Percentiles rank a stretch among this genome's conserved stretches.
Evolutionary conservation across 305 asterid genomes (phyloP).

Genomic region (Plantago rigida): DNA sequence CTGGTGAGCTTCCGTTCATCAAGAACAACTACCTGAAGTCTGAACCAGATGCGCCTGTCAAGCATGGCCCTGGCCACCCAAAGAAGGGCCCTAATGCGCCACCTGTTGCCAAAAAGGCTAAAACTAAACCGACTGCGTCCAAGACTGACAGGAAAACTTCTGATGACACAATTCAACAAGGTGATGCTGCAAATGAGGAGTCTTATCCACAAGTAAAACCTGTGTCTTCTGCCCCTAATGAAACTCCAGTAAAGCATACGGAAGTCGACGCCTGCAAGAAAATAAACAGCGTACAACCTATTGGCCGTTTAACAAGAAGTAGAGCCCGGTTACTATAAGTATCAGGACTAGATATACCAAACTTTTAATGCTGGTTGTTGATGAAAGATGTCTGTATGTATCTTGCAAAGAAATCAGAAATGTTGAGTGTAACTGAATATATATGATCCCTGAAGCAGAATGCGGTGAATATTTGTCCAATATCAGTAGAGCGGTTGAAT

Average conservation of each 20-base stretch:
- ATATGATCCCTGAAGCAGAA: too few relatives aligned
- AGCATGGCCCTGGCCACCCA: constrained; percentile 71
- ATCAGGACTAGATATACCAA: too few relatives aligned
- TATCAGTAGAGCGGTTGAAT: too few relatives aligned
- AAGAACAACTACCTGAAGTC: constrained; percentile 61
- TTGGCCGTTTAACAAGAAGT: constrained; percentile 4
- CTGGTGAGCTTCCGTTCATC: constrained; percentile 47
- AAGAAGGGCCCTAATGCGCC: constrained; percentile 64
- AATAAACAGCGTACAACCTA: background rate
- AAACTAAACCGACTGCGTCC: constrained; percentile 37
- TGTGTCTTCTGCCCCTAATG: background rate
- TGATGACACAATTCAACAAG: background rate
- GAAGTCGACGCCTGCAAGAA: background rate
- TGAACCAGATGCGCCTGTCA: constrained; percentile 42
- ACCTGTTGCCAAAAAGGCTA: constrained; percentile 56
- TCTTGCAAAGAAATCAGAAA: too few relatives aligned
- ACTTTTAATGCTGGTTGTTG: too few relatives aligned
- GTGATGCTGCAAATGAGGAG: background rate
- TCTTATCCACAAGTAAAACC: background rate
- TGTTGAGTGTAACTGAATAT: too few relatives aligned
- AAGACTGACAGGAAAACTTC: background rate
- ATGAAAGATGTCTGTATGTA: too few relatives aligned
- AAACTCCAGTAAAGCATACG: background rate
- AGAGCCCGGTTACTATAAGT: background rate
- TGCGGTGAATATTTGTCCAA: too few relatives aligned